These are phyloP conservation scores for Aspergillus glaucus DNA, from an alignment of 2,329 filamentous ascomycete species.

Conservation along the genomic window DNA sequence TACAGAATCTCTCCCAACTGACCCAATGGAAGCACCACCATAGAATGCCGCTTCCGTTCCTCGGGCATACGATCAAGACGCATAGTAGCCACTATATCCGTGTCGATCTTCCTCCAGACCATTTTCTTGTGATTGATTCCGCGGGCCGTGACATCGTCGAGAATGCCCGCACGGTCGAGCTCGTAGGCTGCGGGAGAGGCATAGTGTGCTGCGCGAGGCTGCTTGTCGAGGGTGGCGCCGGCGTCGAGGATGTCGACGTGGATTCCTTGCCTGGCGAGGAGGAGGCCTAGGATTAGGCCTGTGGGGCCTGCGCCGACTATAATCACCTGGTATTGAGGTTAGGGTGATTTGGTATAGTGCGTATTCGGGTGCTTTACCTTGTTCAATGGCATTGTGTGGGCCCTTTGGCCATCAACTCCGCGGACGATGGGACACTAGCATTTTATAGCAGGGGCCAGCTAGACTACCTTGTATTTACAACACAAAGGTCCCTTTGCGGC, in stretches of 20 bases:
- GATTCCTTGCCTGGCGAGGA: conserved; percentile 27
- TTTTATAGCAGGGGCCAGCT: too few relatives aligned
- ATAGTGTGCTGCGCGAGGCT: conserved; percentile 59
- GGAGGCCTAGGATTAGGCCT: conserved; percentile 24
- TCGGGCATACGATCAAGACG: conserved; percentile 15
- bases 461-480: too few relatives aligned
- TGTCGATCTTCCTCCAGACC: conserved; percentile 41
- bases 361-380: too few relatives aligned
- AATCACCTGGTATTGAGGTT: conserved; percentile 12
- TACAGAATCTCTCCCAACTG: conserved; percentile 39
- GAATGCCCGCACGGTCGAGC: conserved; percentile 53
- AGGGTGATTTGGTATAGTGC: not conserved
- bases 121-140: conserved; percentile 40
- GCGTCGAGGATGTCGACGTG: conserved; percentile 46
- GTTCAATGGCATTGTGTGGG: not conserved
- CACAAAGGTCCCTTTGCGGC: too few relatives aligned
- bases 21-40: conserved; percentile 42
- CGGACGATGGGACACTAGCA: too few relatives aligned
- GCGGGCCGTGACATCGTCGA: conserved; percentile 44
- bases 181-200: conserved; percentile 53
- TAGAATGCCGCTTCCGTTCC: conserved; percentile 26
- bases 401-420: not conserved
- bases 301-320: conserved; percentile 30
- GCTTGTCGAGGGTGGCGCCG: conserved; percentile 49
- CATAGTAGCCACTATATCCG: conserved; percentile 27